Evolutionary conservation across 345 rosid genomes (phyloP).

Genomic region (Euphorbia tirucalli): DNA sequence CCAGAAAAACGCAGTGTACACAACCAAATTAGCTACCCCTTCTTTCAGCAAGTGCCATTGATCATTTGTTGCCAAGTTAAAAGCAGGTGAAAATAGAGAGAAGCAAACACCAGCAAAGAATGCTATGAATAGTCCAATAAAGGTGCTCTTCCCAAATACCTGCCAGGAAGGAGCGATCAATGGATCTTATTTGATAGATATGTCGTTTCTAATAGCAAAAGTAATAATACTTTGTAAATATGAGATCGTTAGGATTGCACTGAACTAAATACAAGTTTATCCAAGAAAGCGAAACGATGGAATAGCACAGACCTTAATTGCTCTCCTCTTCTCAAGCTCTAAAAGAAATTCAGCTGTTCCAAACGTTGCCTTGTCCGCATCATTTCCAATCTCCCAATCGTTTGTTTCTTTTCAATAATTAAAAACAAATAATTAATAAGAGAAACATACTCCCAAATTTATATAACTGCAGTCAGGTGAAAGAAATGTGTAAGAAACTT

Average conservation of each 20-base stretch:
- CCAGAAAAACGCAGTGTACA: conserved; percentile 76
- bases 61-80: conserved; percentile 85
- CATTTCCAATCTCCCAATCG: conserved; percentile 38
- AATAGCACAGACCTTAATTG: conserved; percentile 57
- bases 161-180: no score
- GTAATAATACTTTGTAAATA: neutral
- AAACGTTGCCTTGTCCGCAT: conserved; percentile 35
- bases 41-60: conserved; percentile 69
- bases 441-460: neutral
- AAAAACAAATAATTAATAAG: no score
- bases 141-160: conserved; percentile 69
- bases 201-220: no score
- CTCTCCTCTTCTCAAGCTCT: conserved; percentile 62
- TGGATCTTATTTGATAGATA: no score
- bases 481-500: neutral
- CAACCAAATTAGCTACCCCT: conserved; percentile 67
- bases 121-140: conserved; percentile 54
- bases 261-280: no score
- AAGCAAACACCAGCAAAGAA: conserved; percentile 76
- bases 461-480: neutral
- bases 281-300: neutral
- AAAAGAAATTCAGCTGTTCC: conserved; percentile 60
- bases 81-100: conserved; percentile 86
- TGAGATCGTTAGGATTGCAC: neutral
- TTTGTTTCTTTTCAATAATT: conserved; percentile 10